Evolutionary conservation across 108 stramenopile genomes (phyloP).

Genomic region (Pseudonitzschia delicatissima): DNA sequence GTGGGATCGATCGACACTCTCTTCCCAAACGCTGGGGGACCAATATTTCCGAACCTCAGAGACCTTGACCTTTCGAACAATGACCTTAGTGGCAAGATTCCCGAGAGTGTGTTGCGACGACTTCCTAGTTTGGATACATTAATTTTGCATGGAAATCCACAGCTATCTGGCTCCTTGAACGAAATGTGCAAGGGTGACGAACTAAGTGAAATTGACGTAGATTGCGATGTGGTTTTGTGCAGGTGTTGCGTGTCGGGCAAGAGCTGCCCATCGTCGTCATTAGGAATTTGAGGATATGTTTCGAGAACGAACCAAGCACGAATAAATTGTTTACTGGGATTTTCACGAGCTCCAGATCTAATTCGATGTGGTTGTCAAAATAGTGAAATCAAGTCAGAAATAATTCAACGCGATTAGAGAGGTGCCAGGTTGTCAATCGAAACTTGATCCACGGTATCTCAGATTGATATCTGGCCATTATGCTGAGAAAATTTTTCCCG

Average conservation of each 20-base stretch:
- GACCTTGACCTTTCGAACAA: slow-evolving; percentile 48
- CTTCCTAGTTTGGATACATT: slow-evolving; percentile 33
- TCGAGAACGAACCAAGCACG: too few species aligned
- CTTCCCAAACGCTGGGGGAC: background rate
- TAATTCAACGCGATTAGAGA: too few species aligned
- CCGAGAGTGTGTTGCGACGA: slow-evolving; percentile 19
- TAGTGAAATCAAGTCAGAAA: too few species aligned
- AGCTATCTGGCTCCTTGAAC: slow-evolving; percentile 19
- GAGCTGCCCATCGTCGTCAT: background rate
- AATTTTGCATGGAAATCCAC: slow-evolving; percentile 38
- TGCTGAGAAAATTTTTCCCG: too few species aligned
- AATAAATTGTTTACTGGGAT: too few species aligned
- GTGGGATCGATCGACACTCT: slow-evolving; percentile 18
- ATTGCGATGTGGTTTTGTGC: slow-evolving; percentile 24
- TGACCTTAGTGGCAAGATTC: slow-evolving; percentile 42
- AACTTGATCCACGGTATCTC: too few species aligned
- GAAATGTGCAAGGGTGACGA: slow-evolving; percentile 16
- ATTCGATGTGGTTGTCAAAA: too few species aligned
- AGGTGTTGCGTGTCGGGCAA: slow-evolving; percentile 9
- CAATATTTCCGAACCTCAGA: slow-evolving; percentile 10
- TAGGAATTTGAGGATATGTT: too few species aligned
- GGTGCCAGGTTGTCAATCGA: too few species aligned
- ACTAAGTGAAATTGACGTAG: slow-evolving; percentile 7
- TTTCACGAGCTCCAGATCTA: too few species aligned
- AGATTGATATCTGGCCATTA: too few species aligned